phyloP scores from a whole-genome alignment of 768 basidiomycete species.

The Agrocybe pediades region DNA sequence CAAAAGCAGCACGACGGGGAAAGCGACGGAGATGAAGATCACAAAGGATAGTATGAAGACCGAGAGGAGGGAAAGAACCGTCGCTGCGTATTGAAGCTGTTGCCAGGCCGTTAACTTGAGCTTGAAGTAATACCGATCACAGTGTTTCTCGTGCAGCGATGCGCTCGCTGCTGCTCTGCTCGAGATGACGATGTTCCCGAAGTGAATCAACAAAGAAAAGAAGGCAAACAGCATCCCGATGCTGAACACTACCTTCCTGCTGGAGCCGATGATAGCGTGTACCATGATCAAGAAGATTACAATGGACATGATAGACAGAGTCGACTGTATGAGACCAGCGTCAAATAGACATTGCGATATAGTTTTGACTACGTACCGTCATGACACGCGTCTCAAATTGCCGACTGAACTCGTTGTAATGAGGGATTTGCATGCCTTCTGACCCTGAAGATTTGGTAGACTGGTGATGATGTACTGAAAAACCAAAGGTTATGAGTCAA shows the following conservation, averaged over 20 bases:
- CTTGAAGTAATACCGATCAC: slow-evolving; percentile 26
- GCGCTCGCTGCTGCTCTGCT: slow-evolving; percentile 27
- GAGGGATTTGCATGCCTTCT: slow-evolving; percentile 11
- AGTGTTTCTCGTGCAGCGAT: slow-evolving; percentile 15
- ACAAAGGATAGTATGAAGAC: slow-evolving; percentile 28
- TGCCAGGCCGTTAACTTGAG: slow-evolving; percentile 30
- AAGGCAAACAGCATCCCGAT: slow-evolving; percentile 33
- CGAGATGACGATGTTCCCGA: slow-evolving; percentile 32
- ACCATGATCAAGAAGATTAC: slow-evolving; percentile 27
- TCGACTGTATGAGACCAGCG: slow-evolving; percentile 22
- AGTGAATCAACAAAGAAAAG: slow-evolving; percentile 29
- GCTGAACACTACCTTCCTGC: slow-evolving; percentile 23
- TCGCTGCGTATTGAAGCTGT: slow-evolving; percentile 33
- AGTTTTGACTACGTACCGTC: slow-evolving; percentile 28
- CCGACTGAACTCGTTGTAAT: slow-evolving; percentile 14
- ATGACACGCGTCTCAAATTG: slow-evolving; percentile 32
- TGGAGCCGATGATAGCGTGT: slow-evolving; percentile 19
- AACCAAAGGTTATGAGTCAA: neutral
- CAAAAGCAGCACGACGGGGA: slow-evolving; percentile 25
- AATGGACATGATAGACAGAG: slow-evolving; percentile 30
- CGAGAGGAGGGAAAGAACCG: slow-evolving; percentile 26
- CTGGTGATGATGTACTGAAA: neutral
- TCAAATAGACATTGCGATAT: neutral
- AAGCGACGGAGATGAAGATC: slow-evolving; percentile 29
- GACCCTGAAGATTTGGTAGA: neutral